phyloP scores from a whole-genome alignment of 148 eudicot genomes.

The Arctostaphylos glauca region DNA sequence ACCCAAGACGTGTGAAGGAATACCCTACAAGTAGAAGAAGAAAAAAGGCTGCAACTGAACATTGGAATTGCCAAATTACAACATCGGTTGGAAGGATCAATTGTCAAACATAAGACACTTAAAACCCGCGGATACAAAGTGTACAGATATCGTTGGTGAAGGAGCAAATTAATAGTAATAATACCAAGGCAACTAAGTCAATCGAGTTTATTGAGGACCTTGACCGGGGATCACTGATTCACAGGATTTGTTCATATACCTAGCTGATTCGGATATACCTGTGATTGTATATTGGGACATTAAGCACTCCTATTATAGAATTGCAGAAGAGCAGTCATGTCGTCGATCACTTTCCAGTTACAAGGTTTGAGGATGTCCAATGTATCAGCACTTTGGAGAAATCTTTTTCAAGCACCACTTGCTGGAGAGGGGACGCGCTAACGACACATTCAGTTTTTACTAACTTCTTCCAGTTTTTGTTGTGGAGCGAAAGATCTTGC shows the following conservation, averaged over 20 bases:
- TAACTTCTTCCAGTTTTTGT: neutral
- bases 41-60: too few species aligned
- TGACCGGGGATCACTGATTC: too few species aligned
- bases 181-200: neutral
- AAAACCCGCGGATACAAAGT: neutral
- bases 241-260: neutral
- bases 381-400: neutral
- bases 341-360: neutral
- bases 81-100: too few species aligned
- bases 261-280: neutral
- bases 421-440: neutral
- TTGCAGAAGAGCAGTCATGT: neutral
- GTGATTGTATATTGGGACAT: neutral
- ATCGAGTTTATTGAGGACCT: too few species aligned
- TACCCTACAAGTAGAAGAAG: too few species aligned
- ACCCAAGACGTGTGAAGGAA: too few species aligned
- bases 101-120: too few species aligned
- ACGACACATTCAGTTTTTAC: neutral
- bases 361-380: neutral
- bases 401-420: neutral
- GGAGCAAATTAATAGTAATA: too few species aligned
- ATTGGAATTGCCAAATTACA: too few species aligned
- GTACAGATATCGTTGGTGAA: too few species aligned
- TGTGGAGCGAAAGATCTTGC: neutral
- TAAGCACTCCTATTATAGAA: neutral